Percentiles rank a stretch among this genome's conserved stretches.
Evolutionary conservation across 2,329 filamentous ascomycete genomes (phyloP).

Genomic region (Cercospora janseana): DNA sequence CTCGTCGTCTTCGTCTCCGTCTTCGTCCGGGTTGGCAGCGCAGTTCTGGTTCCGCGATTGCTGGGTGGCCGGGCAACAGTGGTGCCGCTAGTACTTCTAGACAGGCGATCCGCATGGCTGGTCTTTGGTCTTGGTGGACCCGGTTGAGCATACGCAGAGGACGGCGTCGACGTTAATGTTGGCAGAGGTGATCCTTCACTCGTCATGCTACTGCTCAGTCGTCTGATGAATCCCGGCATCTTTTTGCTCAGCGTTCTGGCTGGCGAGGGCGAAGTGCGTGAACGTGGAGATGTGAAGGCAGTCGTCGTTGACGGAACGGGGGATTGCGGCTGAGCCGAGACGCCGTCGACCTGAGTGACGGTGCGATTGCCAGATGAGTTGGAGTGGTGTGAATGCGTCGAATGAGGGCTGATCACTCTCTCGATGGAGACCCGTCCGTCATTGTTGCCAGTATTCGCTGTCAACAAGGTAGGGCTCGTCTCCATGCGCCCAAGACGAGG

Average conservation of each 20-base stretch:
- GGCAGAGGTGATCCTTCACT: constrained; percentile 24
- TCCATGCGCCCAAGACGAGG: constrained; percentile 33
- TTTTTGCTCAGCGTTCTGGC: constrained; percentile 32
- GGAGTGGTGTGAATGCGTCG: constrained; percentile 25
- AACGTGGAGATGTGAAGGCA: constrained; percentile 15
- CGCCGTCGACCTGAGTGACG: constrained; percentile 22
- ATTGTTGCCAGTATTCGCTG: constrained; percentile 19
- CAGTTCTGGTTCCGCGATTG: constrained; percentile 17
- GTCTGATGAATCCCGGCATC: constrained; percentile 36
- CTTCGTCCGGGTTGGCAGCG: constrained; percentile 17
- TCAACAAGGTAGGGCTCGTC: constrained; percentile 30
- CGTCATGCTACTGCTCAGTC: constrained; percentile 32
- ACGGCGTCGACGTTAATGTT: constrained; percentile 25
- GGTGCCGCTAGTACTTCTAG: constrained; percentile 5
- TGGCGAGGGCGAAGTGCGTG: constrained; percentile 29
- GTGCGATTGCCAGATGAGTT: constrained; percentile 32
- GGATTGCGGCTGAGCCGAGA: constrained; percentile 13
- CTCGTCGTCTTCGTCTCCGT: constrained; percentile 18
- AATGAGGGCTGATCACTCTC: constrained; percentile 26
- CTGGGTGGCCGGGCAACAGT: constrained; percentile 14
- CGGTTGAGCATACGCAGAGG: constrained; percentile 22
- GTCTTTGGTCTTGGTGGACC: constrained; percentile 24
- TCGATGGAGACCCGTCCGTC: constrained; percentile 24
- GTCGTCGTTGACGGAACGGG: constrained; percentile 15
- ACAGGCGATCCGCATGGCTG: constrained; percentile 22